Base-by-base conservation (phyloP, 345 rosid genomes). In the Anacardium occidentale region DNA sequence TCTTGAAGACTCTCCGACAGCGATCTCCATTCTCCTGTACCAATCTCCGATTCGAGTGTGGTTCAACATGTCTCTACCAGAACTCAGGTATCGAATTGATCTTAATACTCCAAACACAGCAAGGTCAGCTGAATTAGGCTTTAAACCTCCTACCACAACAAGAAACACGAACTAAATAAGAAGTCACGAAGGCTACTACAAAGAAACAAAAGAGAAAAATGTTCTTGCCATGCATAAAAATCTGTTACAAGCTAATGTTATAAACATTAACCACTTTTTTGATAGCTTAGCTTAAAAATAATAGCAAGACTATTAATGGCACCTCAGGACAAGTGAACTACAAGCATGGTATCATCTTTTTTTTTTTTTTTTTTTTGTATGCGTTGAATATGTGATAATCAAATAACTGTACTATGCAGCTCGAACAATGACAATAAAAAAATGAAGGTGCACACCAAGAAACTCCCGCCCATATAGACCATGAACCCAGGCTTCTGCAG, bases 401-500 rank as follows among this genome's bases (percentile, higher is more conserved):
- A 26, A 24, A 21, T 17, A 48, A 34, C 26, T 20, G 45, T 2
- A 32, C 26, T 32, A 32, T 34, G 20, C 3, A 37, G 53, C 53
- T 40, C 17, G 40, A 44, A 58, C n/a, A 18, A 14, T 56, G 44
- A 15, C 25, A 24, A n/a, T 1, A 52, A 44, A 10, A 32, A 44
- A 60, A 64, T 4, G 34, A 54, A 15, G 45, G 62, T n/a, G 64
- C 80, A 15, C 63, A 89, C 94, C 90, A 12, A 86, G 88, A 78
- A 75, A 89, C 42, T 86, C 80, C 25, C 87, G 82, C 70, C 89
- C 90, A 61, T 86, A 69, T 57, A 89, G 74, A 62, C 88, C 90
- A 76, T 83, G 76, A n/a, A 89, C 89, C 94, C 91, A 87, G 54
- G 86, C 84, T 79, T 89, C 87, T 37, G 87, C 90, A 71, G 91